Conservation (phyloP, 768 basidiomycete genomes). For the Panellus pusillus region DNA sequence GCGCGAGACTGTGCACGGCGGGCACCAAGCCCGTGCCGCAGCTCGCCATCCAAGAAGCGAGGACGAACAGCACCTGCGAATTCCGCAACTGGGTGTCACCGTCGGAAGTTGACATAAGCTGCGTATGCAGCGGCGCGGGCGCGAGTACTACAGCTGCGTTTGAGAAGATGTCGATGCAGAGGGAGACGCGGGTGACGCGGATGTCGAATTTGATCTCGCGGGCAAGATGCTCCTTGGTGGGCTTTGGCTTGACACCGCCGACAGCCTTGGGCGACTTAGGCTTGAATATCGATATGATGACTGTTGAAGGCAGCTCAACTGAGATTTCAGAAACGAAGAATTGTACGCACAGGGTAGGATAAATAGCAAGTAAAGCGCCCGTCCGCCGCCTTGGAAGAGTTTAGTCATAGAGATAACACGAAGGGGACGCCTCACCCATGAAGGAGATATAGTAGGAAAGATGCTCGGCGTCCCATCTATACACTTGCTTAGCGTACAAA, state of each 20-base stretch:
- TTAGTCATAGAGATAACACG: no score
- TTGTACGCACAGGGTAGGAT: conserved; percentile 37
- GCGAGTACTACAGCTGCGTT: conserved; percentile 57
- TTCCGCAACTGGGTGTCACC: conserved; percentile 12
- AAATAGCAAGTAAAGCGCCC: conserved; percentile 63
- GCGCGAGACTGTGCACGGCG: conserved; percentile 69
- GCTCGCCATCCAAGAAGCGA: conserved; percentile 56
- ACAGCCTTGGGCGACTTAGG: conserved; percentile 25
- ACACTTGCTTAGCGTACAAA: conserved; percentile 73
- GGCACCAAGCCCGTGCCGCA: conserved; percentile 70
- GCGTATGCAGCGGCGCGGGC: conserved; percentile 43
- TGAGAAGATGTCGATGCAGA: conserved; percentile 66
- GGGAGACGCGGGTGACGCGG: conserved; percentile 55
- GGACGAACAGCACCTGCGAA: conserved; percentile 55
- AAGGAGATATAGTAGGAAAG: conserved; percentile 77
- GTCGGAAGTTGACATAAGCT: conserved; percentile 21
- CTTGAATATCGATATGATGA: conserved; percentile 64
- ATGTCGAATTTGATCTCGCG: conserved; percentile 75
- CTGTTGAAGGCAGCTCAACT: conserved; percentile 31
- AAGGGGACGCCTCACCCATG: conserved; percentile 37
- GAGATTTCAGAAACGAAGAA: background rate
- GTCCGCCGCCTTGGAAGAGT: conserved; percentile 30
- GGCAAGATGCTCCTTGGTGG: conserved; percentile 52
- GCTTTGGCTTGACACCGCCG: conserved; percentile 31
- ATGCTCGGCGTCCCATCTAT: conserved; percentile 70